Conservation (phyloP, 305 asterid genomes). For the Fraxinus floribunda region DNA sequence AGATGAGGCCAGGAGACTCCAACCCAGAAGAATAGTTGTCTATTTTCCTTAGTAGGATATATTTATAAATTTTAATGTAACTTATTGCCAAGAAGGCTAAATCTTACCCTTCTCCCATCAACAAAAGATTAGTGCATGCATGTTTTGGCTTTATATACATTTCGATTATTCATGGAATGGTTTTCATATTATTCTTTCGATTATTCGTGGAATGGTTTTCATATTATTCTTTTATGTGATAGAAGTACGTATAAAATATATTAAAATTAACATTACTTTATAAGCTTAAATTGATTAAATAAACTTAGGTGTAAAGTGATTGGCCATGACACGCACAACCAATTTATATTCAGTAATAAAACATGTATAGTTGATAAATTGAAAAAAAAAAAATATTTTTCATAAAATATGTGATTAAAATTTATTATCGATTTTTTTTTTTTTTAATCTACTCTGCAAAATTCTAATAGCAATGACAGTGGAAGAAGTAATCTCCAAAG, state of each 20-base stretch:
- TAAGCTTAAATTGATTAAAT: too few relatives aligned
- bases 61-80: neutral
- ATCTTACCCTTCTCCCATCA: neutral
- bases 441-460: neutral
- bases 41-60: neutral
- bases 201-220: neutral
- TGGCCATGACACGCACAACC: neutral
- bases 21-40: neutral
- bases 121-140: neutral
- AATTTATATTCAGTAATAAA: too few relatives aligned
- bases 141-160: neutral
- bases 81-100: neutral
- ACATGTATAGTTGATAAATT: too few relatives aligned
- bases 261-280: neutral
- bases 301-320: neutral
- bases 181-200: neutral
- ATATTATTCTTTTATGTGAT: neutral
- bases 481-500: neutral
- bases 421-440: too few relatives aligned
- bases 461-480: neutral
- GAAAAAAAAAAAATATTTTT: too few relatives aligned
- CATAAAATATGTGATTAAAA: too few relatives aligned
- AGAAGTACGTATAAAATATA: neutral
- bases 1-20: slow-evolving; percentile 17
- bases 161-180: neutral